Conservation (phyloP, 2,329 filamentous ascomycete species). For the Periconia sp. region DNA sequence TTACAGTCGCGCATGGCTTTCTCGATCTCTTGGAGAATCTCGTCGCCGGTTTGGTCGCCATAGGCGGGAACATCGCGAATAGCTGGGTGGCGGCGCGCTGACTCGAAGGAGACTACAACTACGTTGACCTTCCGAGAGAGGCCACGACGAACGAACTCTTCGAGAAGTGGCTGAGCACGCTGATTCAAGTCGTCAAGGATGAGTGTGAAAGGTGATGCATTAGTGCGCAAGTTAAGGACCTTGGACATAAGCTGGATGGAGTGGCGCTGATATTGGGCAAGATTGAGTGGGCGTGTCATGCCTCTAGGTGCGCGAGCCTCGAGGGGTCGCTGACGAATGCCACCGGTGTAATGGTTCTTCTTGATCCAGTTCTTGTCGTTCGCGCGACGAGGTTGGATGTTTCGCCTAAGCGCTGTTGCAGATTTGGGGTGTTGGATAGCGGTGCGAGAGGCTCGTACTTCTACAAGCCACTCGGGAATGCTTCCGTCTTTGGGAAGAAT, state of each 20-base stretch:
- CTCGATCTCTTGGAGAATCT: constrained; percentile 35
- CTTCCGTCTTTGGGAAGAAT: constrained; percentile 8
- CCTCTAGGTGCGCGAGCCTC: constrained; percentile 10
- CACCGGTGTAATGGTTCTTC: constrained; percentile 15
- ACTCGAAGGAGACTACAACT: constrained; percentile 77
- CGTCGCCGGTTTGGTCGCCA: constrained; percentile 67
- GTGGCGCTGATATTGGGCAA: constrained; percentile 75
- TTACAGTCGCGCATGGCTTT: constrained; percentile 25
- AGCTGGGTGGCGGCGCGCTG: constrained; percentile 63
- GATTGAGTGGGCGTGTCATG: constrained; percentile 27
- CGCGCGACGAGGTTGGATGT: background rate
- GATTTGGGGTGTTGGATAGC: too few relatives aligned
- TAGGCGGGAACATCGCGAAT: constrained; percentile 72
- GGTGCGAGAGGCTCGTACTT: constrained; percentile 10
- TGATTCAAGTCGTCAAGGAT: constrained; percentile 87
- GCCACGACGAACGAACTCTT: constrained; percentile 77
- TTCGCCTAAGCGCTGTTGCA: background rate
- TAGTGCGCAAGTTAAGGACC: constrained; percentile 77
- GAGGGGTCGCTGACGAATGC: constrained; percentile 19
- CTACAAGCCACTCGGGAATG: constrained; percentile 12
- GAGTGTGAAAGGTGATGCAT: constrained; percentile 84
- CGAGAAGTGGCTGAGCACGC: constrained; percentile 70
- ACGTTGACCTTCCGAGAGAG: constrained; percentile 62
- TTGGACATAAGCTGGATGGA: constrained; percentile 84
- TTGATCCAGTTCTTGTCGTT: constrained; percentile 23